Evolutionary conservation across 163 green algal genomes (phyloP).

Genomic region (Chlamydomonas reinhardtii): DNA sequence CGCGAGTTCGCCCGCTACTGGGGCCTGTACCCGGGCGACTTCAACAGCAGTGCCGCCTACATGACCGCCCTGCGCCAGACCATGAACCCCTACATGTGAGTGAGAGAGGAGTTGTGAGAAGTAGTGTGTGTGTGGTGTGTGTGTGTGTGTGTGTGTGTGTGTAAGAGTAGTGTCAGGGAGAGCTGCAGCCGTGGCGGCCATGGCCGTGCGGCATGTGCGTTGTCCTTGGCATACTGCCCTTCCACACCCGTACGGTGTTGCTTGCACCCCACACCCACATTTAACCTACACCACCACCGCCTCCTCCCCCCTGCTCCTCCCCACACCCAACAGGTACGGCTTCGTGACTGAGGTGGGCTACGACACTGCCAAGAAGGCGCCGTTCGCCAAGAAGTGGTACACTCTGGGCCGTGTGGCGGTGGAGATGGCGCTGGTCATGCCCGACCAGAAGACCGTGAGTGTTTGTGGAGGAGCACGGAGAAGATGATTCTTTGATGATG

Average conservation of each 20-base stretch:
- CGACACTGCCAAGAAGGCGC: neutral
- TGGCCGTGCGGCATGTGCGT: no score
- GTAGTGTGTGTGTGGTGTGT: no score
- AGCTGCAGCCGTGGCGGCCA: no score
- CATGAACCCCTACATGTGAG: conserved; percentile 48
- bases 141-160: no score
- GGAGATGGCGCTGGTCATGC: conserved; percentile 35
- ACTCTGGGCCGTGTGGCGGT: conserved; percentile 17
- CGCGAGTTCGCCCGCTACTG: conserved; percentile 35
- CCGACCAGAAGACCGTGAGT: conserved; percentile 39
- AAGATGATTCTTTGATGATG: no score
- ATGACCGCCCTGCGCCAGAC: conserved; percentile 10
- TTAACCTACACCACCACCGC: no score
- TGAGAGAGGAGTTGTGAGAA: neutral
- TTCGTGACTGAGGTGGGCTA: conserved; percentile 31
- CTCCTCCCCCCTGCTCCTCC: no score
- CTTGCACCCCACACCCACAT: no score
- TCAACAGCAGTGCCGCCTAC: neutral
- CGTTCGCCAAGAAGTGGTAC: conserved; percentile 22
- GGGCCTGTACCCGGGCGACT: conserved; percentile 35
- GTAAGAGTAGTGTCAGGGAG: no score
- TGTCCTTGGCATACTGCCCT: no score
- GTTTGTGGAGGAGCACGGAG: no score
- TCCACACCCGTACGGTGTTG: no score
- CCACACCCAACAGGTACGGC: conserved; percentile 10